phyloP scores from a whole-genome alignment of 371 early-diverging fungal genomes.

The Saksenaea vasiformis region DNA sequence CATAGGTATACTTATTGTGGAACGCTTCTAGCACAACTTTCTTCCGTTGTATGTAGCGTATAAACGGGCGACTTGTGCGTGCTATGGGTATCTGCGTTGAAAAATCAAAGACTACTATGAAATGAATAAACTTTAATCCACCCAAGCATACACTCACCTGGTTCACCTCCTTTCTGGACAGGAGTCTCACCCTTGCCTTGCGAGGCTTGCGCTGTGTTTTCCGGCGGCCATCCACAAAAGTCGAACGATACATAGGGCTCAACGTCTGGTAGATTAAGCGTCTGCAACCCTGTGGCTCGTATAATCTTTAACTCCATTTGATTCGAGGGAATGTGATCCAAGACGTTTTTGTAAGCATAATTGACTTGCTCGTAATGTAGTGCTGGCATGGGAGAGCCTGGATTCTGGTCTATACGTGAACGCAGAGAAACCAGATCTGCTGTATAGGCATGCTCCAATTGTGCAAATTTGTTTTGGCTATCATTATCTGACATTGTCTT shows the following conservation, averaged over 20 bases:
- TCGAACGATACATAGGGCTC: constrained; percentile 73
- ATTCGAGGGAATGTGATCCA: constrained; percentile 61
- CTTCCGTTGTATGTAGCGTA: constrained; percentile 67
- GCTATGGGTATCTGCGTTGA: constrained; percentile 61
- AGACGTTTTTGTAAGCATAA: constrained; percentile 58
- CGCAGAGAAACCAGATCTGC: constrained; percentile 63
- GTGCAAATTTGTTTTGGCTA: constrained; percentile 40
- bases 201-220: constrained; percentile 53
- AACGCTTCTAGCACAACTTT: constrained; percentile 72
- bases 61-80: constrained; percentile 61
- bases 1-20: constrained; percentile 62
- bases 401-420: constrained; percentile 37
- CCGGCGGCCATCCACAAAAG: constrained; percentile 74
- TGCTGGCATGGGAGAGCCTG: constrained; percentile 35
- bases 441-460: constrained; percentile 57
- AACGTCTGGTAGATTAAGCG: constrained; percentile 59
- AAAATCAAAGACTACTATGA: constrained; percentile 54
- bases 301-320: constrained; percentile 68
- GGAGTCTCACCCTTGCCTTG: constrained; percentile 71
- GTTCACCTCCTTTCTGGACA: constrained; percentile 45
- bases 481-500: constrained; percentile 12
- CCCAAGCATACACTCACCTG: constrained; percentile 34
- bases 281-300: constrained; percentile 57
- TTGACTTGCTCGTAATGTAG: constrained; percentile 66
- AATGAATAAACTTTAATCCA: not conserved